Conservation (phyloP, 2,329 filamentous ascomycete species). For the Arthroderma uncinatum region DNA sequence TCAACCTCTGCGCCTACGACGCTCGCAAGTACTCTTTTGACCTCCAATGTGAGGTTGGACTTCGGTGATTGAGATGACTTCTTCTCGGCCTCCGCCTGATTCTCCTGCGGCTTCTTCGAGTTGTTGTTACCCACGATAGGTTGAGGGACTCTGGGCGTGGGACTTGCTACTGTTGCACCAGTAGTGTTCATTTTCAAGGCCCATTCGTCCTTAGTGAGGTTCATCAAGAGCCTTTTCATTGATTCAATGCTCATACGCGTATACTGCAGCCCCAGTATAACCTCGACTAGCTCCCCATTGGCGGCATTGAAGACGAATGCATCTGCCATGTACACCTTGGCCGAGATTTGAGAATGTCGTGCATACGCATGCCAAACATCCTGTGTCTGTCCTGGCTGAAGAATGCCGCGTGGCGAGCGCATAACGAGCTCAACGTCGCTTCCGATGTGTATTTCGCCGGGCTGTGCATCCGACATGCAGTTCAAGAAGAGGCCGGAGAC, state of each 20-base stretch:
- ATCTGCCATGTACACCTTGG: not conserved
- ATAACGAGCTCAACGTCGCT: constrained; percentile 3
- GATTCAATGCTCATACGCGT: not conserved
- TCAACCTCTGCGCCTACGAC: not conserved
- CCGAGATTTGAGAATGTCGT: not conserved
- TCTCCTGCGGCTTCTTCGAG: not conserved
- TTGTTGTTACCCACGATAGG: not conserved
- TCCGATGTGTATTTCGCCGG: not conserved
- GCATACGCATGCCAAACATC: not conserved
- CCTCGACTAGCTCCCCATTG: not conserved
- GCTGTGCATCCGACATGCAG: not conserved
- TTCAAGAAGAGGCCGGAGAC: constrained; percentile 2
- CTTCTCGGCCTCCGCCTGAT: not conserved
- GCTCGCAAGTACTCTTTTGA: not conserved
- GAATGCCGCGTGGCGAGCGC: not conserved
- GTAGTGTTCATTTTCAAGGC: not conserved
- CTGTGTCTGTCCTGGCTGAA: not conserved
- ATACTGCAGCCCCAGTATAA: constrained; percentile 3
- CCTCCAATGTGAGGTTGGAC: not conserved
- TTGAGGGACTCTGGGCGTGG: too few species aligned
- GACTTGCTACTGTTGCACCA: not conserved
- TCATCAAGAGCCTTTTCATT: not conserved
- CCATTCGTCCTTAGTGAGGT: not conserved
- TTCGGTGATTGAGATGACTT: not conserved
- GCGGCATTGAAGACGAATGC: constrained; percentile 3